phyloP scores from a whole-genome alignment of 208 protist genomes.

The Giardia duodenalis region DNA sequence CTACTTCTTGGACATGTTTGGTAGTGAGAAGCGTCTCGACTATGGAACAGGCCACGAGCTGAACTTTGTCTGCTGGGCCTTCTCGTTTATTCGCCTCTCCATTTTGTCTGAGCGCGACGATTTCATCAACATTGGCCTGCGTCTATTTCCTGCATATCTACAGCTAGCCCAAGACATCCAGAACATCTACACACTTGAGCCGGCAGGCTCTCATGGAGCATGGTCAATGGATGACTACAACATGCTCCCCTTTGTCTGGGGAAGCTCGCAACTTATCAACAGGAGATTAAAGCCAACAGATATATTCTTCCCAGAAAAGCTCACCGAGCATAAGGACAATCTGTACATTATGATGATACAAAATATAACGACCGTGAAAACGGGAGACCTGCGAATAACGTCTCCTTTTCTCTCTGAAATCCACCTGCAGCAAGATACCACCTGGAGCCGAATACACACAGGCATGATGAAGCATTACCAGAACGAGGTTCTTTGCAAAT shows the following conservation, averaged over 20 bases:
- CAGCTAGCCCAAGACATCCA: slow-evolving; percentile 9
- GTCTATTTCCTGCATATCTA: slow-evolving; percentile 20
- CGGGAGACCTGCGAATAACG: neutral
- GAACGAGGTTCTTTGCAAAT: slow-evolving; percentile 35
- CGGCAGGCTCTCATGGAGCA: slow-evolving; percentile 38
- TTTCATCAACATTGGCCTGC: neutral
- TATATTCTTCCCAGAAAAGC: neutral
- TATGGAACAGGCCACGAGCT: slow-evolving; percentile 43
- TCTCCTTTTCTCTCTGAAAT: slow-evolving; percentile 32
- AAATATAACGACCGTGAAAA: slow-evolving; percentile 29
- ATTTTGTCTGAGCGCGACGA: neutral
- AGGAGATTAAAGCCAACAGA: neutral
- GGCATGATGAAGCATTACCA: slow-evolving; percentile 28
- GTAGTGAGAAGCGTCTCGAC: slow-evolving; percentile 25
- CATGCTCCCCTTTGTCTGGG: slow-evolving; percentile 37
- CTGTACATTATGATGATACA: slow-evolving; percentile 20
- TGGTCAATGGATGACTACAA: slow-evolving; percentile 44
- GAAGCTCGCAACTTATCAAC: slow-evolving; percentile 30
- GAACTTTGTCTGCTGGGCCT: slow-evolving; percentile 23
- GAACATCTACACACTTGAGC: slow-evolving; percentile 37
- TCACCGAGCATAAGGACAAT: neutral
- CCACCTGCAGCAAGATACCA: neutral
- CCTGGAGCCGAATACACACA: slow-evolving; percentile 24
- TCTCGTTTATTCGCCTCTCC: neutral
- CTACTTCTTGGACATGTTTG: slow-evolving; percentile 26